Evolutionary conservation across 495 filamentous ascomycete genomes (phyloP), one percentile per base, ranked within the genome.

Genomic region (Copromyces sp.): DNA sequence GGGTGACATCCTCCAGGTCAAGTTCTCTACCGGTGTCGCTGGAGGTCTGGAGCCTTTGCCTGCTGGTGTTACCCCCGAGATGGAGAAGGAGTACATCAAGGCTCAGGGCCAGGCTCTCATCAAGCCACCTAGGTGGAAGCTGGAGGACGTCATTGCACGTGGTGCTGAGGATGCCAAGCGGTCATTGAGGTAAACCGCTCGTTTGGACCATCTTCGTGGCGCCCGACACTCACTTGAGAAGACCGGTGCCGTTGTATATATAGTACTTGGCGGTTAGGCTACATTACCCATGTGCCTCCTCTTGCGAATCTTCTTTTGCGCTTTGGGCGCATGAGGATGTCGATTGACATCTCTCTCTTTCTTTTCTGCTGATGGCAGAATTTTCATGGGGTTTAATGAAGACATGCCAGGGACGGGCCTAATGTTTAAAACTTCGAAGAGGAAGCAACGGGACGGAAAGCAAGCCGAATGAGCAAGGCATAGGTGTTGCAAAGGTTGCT

Each of bases 1-100:
- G 70, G 94, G 95, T 73, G 91, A 97, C 78, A 87, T 95, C 45
- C 84, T 99, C 32, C 94, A 99, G 78, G 84, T 98, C 77, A 99
- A 98, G 82, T 98, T 96, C 83, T 96, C 94, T 2, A 96, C 92
- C 20, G 95, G 95, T 73, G 87, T 98, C 74, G 94, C 95, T 8
- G 95, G 95, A 72, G 95, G 95, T 69, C 89, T 91, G 14, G 84
- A 92, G 70, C 91, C 94, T 12, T 81, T 91, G 35, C 87, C 88
- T 12, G 91, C 92, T 35, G 92, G 90, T 7, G 84, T 90, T 35
- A 86, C 86, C 3, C 86, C 86, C 5, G 90, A 93, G 69, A 89
- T 90, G 75, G 91, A 95, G 82, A 86, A 89, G 80, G 90, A 91
- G 78, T 89, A 88, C 84, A 86, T 88, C 73, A 89, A 88, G 78